Evolutionary conservation across 768 basidiomycete species (phyloP), one percentile per base, ranked within the genome.

Genomic region (Dentipellis sp.): DNA sequence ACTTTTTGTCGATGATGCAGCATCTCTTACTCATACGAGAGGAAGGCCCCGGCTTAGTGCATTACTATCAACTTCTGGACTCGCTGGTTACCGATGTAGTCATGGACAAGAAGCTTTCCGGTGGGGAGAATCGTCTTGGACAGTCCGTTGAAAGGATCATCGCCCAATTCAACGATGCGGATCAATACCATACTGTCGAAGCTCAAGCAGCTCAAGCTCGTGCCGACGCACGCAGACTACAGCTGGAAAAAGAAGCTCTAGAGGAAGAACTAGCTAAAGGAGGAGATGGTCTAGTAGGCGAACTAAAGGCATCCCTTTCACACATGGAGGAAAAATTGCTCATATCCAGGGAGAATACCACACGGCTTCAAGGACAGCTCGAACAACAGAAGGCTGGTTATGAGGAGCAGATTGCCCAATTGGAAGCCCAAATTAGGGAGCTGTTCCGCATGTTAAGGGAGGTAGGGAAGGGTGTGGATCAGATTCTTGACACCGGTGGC

Each of bases 401-500:
- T 65, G 89, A 94, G 65, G 89, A 92, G 56, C 83, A 83, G 62
- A 91, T 97, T 56, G 76, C 81, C 3, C 90, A 95, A 67, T 82
- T 95, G 12, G 93, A 97, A 66, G 79, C 86, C 11, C 91, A 97
- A 74, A 94, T 95, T 58, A 82, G 89, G 78, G 94, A 97, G 66
- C 71, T 97, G 16, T 98, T 94, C 74, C 79, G 87, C 62, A 95
- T 97, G 92, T 75, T 98, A 54, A 89, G 84, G 67, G 90, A 95
- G 64, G 79, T 88, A 37, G 84, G 87, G 14, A 82, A 79, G 55
- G 86, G 87, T 12, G 79, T 91, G 38, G 87, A 90, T 55, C 80
- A 78, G 58, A 82, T 94, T 57, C 71, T 89, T 17, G 88, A 70
- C 34, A 76, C 78, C 45, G 69, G 72, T 19, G 78, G 75, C 8